phyloP scores from a whole-genome alignment of 2,329 filamentous ascomycete species.

The Penicillium sp. region DNA sequence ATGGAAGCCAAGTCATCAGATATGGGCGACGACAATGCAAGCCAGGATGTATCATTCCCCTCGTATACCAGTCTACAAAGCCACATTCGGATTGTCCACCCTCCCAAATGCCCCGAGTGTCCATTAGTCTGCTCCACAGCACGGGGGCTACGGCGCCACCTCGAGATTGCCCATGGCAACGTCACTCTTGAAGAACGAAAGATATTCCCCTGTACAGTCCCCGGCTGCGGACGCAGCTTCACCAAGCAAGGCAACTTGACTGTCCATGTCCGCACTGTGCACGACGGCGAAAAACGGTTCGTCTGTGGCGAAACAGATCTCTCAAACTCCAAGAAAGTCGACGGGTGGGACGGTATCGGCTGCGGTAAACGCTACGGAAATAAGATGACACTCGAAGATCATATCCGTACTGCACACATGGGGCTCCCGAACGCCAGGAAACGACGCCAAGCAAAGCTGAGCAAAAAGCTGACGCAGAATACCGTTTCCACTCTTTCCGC shows the following conservation, averaged over 20 bases:
- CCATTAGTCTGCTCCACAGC: constrained; percentile 64
- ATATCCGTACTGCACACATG: constrained; percentile 79
- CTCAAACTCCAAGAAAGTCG: constrained; percentile 55
- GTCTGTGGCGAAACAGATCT: constrained; percentile 73
- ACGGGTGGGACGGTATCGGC: constrained; percentile 63
- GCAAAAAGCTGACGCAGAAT: constrained; percentile 11
- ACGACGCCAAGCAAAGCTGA: constrained; percentile 33
- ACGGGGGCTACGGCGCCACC: constrained; percentile 69
- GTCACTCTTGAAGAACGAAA: constrained; percentile 60
- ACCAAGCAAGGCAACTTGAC: constrained; percentile 81
- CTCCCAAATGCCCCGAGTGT: constrained; percentile 71
- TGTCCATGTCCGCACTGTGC: constrained; percentile 72
- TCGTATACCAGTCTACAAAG: constrained; percentile 68
- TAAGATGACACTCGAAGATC: constrained; percentile 77
- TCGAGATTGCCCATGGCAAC: constrained; percentile 72
- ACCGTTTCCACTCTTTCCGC: constrained; percentile 42
- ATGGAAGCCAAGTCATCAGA: constrained; percentile 40
- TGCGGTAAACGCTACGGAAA: constrained; percentile 75
- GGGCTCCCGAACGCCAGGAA: constrained; percentile 51
- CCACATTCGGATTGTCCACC: constrained; percentile 72
- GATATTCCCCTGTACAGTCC: constrained; percentile 63
- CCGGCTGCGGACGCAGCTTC: constrained; percentile 72
- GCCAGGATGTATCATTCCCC: constrained; percentile 59
- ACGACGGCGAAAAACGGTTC: constrained; percentile 70
- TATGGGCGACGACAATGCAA: constrained; percentile 18